Conservation (phyloP, 2,329 filamentous ascomycete species). For the Phialophora verrucosa region DNA sequence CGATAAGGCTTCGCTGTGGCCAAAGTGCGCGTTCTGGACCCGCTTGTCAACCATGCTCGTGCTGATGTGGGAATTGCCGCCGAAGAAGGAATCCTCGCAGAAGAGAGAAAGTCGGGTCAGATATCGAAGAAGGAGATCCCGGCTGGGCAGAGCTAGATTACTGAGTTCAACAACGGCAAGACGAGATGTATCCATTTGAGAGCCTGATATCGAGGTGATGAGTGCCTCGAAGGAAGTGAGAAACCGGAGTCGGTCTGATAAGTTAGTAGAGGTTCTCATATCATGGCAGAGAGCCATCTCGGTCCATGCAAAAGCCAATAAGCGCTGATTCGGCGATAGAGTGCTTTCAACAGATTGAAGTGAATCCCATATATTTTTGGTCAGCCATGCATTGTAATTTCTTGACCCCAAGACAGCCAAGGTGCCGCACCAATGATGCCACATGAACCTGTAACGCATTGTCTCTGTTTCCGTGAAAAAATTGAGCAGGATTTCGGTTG, state of each 20-base stretch:
- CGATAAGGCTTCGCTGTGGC: conserved; percentile 8
- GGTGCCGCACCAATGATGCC: conserved; percentile 26
- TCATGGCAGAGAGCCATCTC: conserved; percentile 15
- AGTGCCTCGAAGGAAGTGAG: conserved; percentile 15
- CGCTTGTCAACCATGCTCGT: conserved; percentile 1
- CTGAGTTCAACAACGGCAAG: conserved; percentile 7
- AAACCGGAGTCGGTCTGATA: conserved; percentile 12
- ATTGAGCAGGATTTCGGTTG: conserved; percentile 19
- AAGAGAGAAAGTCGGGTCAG: background rate
- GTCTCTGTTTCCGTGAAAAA: conserved; percentile 7
- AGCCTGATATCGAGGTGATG: conserved; percentile 11
- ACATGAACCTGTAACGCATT: conserved; percentile 20
- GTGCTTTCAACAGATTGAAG: conserved; percentile 3
- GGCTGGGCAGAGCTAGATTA: conserved; percentile 20
- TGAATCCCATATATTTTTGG: conserved; percentile 14
- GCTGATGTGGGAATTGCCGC: background rate
- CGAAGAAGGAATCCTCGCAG: background rate
- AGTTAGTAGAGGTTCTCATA: background rate
- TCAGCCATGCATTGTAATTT: conserved; percentile 1
- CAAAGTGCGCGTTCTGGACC: conserved; percentile 11
- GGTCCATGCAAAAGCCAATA: conserved; percentile 29
- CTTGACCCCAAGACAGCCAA: conserved; percentile 20
- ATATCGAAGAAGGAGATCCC: conserved; percentile 15
- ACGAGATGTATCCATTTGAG: conserved; percentile 1
- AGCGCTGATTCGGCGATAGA: conserved; percentile 17